Evolutionary conservation across 768 basidiomycete genomes (phyloP).

Genomic region (Exsudoporus frostii): DNA sequence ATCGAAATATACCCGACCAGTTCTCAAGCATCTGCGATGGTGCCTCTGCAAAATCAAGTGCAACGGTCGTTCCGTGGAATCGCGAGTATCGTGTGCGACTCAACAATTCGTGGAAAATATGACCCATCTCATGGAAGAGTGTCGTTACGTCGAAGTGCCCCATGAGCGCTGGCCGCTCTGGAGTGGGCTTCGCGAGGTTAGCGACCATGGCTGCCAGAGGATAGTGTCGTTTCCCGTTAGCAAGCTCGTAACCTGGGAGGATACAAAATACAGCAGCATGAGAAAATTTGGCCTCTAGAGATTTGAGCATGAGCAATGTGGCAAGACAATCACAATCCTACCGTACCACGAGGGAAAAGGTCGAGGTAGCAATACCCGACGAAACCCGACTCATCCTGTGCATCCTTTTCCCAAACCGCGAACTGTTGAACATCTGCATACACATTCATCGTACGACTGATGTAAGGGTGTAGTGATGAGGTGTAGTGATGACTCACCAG

Average conservation of each 20-base stretch:
- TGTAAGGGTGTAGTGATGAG: too few relatives aligned
- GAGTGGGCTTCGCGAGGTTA: conserved; percentile 80
- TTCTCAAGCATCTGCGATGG: conserved; percentile 93
- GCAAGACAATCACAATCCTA: neutral
- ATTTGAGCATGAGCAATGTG: neutral
- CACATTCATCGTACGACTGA: neutral
- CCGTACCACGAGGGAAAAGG: conserved; percentile 73
- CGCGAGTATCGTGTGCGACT: conserved; percentile 65
- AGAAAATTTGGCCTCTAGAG: conserved; percentile 65
- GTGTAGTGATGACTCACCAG: conserved; percentile 43
- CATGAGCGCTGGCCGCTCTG: conserved; percentile 80
- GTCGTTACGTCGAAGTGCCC: conserved; percentile 79
- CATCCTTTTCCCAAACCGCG: conserved; percentile 77
- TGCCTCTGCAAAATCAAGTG: conserved; percentile 80
- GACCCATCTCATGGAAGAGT: conserved; percentile 88
- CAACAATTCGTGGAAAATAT: conserved; percentile 64
- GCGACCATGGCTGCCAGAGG: conserved; percentile 83
- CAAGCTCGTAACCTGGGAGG: conserved; percentile 55
- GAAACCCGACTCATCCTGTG: conserved; percentile 66
- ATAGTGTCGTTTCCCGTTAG: conserved; percentile 60
- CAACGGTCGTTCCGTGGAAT: conserved; percentile 80
- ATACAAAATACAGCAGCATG: conserved; percentile 84
- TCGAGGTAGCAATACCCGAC: conserved; percentile 85
- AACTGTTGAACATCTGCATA: conserved; percentile 72
- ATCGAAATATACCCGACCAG: conserved; percentile 45